These are phyloP conservation scores for Fraxinus sp. DNA, from an alignment of 305 asterid species.

Conservation along the genomic window DNA sequence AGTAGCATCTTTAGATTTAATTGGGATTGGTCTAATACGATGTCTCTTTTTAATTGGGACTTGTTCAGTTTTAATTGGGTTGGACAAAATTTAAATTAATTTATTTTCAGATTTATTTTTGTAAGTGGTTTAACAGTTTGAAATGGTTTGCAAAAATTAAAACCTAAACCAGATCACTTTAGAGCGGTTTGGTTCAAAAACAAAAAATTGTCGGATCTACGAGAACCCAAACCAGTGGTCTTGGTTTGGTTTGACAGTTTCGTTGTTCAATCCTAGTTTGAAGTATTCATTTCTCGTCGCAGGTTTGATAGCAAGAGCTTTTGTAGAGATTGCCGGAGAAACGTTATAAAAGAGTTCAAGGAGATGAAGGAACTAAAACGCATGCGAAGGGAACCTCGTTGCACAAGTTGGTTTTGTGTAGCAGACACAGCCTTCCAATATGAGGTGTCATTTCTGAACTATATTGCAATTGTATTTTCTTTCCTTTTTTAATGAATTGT, in stretches of 20 bases:
- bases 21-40: too few species aligned
- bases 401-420: conserved; percentile 95
- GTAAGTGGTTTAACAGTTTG: too few species aligned
- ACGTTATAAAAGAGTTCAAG: conserved; percentile 94
- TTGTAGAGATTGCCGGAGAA: conserved; percentile 98
- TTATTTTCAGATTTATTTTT: too few species aligned
- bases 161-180: too few species aligned
- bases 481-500: background rate
- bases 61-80: too few species aligned
- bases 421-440: conserved; percentile 93
- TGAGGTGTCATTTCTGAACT: conserved; percentile 55
- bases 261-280: background rate
- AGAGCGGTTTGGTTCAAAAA: too few species aligned
- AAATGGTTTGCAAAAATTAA: too few species aligned
- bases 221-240: too few species aligned
- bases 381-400: conserved; percentile 76
- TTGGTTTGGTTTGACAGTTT: background rate
- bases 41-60: too few species aligned
- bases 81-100: too few species aligned
- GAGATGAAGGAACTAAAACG: conserved; percentile 96
- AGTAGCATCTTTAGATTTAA: too few species aligned
- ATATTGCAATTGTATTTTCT: conserved; percentile 14
- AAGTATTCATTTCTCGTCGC: conserved; percentile 27
- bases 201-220: too few species aligned
- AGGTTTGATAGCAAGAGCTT: conserved; percentile 98